These are phyloP conservation scores for Coniophora puteana DNA, from an alignment of 1,284 basidiomycete species.

Conservation along the genomic window DNA sequence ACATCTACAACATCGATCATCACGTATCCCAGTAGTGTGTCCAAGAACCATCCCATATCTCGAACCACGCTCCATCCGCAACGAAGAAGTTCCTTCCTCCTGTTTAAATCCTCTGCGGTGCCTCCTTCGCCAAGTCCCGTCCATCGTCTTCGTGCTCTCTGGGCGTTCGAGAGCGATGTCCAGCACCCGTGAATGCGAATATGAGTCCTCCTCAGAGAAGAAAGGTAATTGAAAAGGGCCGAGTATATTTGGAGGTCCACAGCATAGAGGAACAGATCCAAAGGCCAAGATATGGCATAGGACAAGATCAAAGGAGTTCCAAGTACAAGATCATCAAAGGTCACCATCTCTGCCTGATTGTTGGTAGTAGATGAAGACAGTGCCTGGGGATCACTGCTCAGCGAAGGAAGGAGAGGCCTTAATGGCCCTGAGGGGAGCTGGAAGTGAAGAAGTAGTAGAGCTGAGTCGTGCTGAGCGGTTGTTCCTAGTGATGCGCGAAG, in stretches of 20 bases:
- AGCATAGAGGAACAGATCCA: conserved; percentile 84
- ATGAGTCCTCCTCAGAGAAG: conserved; percentile 81
- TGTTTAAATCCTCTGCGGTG: conserved; percentile 62
- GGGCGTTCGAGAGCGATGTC: conserved; percentile 79
- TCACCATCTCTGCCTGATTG: conserved; percentile 35
- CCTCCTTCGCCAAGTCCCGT: conserved; percentile 87
- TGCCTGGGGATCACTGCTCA: conserved; percentile 32
- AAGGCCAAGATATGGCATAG: conserved; percentile 77
- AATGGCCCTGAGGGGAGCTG: conserved; percentile 75
- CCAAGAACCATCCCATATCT: conserved; percentile 90
- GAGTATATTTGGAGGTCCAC: conserved; percentile 74
- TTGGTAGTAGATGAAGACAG: conserved; percentile 28
- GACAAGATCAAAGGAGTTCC: conserved; percentile 73
- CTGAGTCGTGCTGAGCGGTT: conserved; percentile 76
- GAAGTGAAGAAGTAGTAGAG: conserved; percentile 68
- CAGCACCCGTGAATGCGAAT: conserved; percentile 77
- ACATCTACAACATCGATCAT: conserved; percentile 90
- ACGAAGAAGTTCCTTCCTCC: conserved; percentile 61
- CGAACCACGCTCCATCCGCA: conserved; percentile 83
- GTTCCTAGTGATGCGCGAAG: conserved; percentile 83
- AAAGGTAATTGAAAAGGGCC: conserved; percentile 78
- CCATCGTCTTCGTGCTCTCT: conserved; percentile 78
- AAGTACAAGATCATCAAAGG: conserved; percentile 73
- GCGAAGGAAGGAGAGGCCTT: conserved; percentile 70
- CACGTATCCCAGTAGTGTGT: conserved; percentile 76